Base-by-base conservation (phyloP, 2,329 filamentous ascomycete species). In the Alternaria burnsii region DNA sequence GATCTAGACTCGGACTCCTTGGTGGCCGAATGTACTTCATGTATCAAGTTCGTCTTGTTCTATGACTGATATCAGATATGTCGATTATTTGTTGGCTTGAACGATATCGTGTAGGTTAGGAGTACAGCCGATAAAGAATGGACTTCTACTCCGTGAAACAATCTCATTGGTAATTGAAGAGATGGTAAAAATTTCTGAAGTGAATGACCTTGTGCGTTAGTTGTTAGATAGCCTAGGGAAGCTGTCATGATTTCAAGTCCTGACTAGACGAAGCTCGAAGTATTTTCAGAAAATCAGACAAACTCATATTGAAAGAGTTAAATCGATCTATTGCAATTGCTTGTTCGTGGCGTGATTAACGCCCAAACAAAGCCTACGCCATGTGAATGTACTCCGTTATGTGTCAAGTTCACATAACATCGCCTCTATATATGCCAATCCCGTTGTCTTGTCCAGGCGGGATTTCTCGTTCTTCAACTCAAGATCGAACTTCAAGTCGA, bases 261-360 rank as follows among this genome's bases (percentile, higher is more conserved):
- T 12, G 38, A 41, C 20, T 10, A 41, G 10, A 40, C 36, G 9
- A 12, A 40, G 36, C 11, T 7, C 16, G 9, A 8, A n/a, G n/a
- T n/a, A 40, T 10, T 14, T 14, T 42, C 20, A 11, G 28, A 30
- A 9, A 30, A 30, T 3, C 4, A 30, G 28, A 30, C 28, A 46
- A 8, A 30, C 24, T 36, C 36, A 16, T 36, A 14, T 47, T 24
- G 18, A 38, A 28, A 50, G 22, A 50, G 46, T 50, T n/a, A 38
- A 52, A 44, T 5, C 41, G n/a, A 53, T 53, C 41, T 53, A 58
- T 53, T 53, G 30, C 55, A 24, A 46, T 20, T 18, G 18, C 46
- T 24, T 18, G 46, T 48, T 16, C 46, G 46, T 5, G 6, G 20
- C 46, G 18, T 22, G 2, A 34, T 36, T 10, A 34, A 24, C 30